Evolutionary conservation across 83 land plant genomes (phyloP).

Genomic region (Isoetes engelmannii): DNA sequence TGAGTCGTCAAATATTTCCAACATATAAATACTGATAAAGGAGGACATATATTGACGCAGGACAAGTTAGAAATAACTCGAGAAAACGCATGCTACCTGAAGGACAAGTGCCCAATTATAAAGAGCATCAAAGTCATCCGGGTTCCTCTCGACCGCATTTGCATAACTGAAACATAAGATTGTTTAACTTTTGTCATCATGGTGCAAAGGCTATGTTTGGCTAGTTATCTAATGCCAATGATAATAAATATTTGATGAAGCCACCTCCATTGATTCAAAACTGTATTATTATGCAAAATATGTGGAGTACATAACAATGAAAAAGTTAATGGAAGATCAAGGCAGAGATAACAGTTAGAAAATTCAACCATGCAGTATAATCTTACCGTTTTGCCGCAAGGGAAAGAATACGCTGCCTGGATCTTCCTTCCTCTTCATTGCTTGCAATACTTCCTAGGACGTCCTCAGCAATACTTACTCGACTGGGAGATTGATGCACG

Average conservation of each 20-base stretch:
- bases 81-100: constrained; percentile 47
- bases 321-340: neutral
- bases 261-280: neutral
- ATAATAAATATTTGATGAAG: neutral
- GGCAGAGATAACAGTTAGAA: neutral
- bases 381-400: constrained; percentile 86
- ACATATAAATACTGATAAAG: no score
- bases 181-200: neutral
- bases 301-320: neutral
- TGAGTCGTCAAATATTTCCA: no score
- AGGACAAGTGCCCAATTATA: constrained; percentile 99
- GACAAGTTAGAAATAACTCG: no score
- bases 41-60: no score
- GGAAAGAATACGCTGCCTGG: constrained; percentile 84
- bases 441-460: constrained; percentile 67
- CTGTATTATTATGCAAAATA: neutral
- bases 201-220: neutral
- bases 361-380: neutral
- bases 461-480: constrained; percentile 48
- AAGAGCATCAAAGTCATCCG: constrained; percentile 83
- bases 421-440: constrained; percentile 84
- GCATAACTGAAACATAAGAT: constrained; percentile 55
- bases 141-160: constrained; percentile 80
- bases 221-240: neutral
- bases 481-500: constrained; percentile 13